A percentile compares a stretch with the other conserved stretches of the same genome.
Evolutionary conservation across 2,329 filamentous ascomycete genomes (phyloP).

Genomic region (Daldinia sp.): DNA sequence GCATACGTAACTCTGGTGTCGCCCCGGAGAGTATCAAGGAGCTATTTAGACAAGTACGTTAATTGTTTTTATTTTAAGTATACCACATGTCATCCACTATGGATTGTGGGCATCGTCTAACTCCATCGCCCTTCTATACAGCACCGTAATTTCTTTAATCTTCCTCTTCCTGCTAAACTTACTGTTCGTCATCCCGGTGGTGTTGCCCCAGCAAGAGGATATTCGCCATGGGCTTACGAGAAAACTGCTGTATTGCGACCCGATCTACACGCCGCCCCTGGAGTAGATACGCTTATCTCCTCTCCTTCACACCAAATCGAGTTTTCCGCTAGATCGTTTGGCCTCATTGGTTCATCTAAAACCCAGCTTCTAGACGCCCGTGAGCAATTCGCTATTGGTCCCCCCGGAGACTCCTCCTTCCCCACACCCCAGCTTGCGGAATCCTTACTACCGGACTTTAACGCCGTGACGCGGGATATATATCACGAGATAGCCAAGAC

Average conservation of each 20-base stretch:
- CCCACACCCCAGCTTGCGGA: not conserved
- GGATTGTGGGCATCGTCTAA: not conserved
- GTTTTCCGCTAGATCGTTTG: not conserved
- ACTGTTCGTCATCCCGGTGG: conserved; percentile 6
- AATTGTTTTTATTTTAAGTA: not conserved
- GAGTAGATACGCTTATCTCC: not conserved
- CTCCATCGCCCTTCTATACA: not conserved
- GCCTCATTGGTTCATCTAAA: not conserved
- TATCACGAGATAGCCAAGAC: not conserved
- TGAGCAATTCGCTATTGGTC: not conserved
- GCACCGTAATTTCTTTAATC: conserved; percentile 4
- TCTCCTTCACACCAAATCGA: not conserved
- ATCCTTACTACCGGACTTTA: not conserved
- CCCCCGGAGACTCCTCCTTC: not conserved
- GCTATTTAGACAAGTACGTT: not conserved
- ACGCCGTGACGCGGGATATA: not conserved
- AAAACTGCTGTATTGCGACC: conserved; percentile 1
- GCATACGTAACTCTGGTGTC: not conserved
- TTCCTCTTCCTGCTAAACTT: conserved; percentile 12
- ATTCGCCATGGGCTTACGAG: conserved; percentile 14
- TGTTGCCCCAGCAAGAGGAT: conserved; percentile 13
- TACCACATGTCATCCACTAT: not conserved
- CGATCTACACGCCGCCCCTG: not conserved
- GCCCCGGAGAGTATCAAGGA: not conserved
- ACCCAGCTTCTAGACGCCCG: not conserved